Base-by-base conservation (phyloP, 768 basidiomycete species). In the Naganishia onofrii region DNA sequence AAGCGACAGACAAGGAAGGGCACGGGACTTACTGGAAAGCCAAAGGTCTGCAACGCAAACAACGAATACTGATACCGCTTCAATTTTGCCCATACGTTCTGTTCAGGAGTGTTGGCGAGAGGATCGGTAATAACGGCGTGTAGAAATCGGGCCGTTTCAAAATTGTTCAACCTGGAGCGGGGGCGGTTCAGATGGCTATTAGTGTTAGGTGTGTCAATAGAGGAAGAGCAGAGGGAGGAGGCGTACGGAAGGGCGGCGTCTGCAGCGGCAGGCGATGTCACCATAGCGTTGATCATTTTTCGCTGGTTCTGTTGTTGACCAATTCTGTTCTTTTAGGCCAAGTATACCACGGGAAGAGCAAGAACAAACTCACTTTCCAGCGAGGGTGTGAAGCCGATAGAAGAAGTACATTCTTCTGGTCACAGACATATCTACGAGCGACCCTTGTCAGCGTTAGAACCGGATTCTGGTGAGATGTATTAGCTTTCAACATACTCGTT, bases 31-130 rank as follows among this genome's bases (percentile, higher is more conserved):
- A 51, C 48, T 21, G 48, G 48, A 26, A 51, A 51, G 3, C 48
- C 48, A 51, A 51, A 51, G 7, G 48, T 51, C 12, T 51, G 48
- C 48, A 51, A 51, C 48, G 48, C 48, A 51, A 51, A 51, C 48
- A 51, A 51, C 48, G 48, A 51, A 26, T 51, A 51, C 48, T 51
- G 48, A 51, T 51, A 51, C 48, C 48, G 48, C 48, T 51, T 51
- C 21, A 51, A 23, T n/a, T 51, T 51, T 51, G 48, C 48, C 48
- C 48, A 51, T 6, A 51, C 48, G 48, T 51, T 51, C 48, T 51
- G 48, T 7, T 51, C 21, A n/a, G 48, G n/a, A 4, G 48, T 51
- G 12, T 51, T 51, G n/a, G 48, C 48, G n/a, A 51, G 48, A 12
- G 48, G 48, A 26, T 51, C 48, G n/a, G 48, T 23, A 51, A 51